Evolutionary conservation across 169 alveolate genomes (phyloP).

Genomic region (Eimeria acervulina): DNA sequence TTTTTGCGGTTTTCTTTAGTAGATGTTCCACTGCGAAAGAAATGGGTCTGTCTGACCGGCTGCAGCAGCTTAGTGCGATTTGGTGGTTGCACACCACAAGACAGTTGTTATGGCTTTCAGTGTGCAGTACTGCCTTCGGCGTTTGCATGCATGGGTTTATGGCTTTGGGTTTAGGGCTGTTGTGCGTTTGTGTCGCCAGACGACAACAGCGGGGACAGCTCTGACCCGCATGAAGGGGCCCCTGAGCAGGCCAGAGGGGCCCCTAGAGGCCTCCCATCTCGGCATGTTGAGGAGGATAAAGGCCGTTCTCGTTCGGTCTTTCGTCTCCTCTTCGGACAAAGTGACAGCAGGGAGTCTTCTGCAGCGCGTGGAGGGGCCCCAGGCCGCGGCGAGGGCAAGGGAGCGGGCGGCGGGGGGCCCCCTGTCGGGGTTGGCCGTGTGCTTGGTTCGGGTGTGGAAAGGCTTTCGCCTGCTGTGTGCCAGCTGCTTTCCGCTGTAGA

Average conservation of each 20-base stretch:
- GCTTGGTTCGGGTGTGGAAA: background rate
- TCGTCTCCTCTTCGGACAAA: constrained; percentile 33
- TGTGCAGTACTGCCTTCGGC: too few relatives aligned
- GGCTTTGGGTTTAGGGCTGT: background rate
- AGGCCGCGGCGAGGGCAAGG: constrained; percentile 6
- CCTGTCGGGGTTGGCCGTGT: background rate
- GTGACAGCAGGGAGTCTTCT: constrained; percentile 54
- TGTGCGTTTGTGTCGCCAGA: constrained; percentile 18
- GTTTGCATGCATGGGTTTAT: too few relatives aligned
- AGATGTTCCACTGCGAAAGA: background rate
- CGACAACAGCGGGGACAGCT: constrained; percentile 58
- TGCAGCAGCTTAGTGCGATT: background rate
- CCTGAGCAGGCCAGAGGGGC: constrained; percentile 14
- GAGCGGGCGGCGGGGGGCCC: background rate
- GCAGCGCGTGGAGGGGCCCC: constrained; percentile 33
- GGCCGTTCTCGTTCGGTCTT: constrained; percentile 43
- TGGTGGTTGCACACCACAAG: background rate
- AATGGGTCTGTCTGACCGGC: background rate
- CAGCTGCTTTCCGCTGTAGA: constrained; percentile 58
- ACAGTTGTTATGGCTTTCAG: background rate
- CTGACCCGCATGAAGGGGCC: background rate
- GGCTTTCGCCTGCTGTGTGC: constrained; percentile 27
- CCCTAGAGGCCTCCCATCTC: background rate
- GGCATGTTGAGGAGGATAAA: constrained; percentile 12
- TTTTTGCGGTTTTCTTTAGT: too few relatives aligned